A percentile compares a stretch with the other conserved stretches of the same genome.
These are phyloP conservation scores for Daldinia bambusicola DNA, from an alignment of 495 filamentous ascomycete species.

Conservation along the genomic window DNA sequence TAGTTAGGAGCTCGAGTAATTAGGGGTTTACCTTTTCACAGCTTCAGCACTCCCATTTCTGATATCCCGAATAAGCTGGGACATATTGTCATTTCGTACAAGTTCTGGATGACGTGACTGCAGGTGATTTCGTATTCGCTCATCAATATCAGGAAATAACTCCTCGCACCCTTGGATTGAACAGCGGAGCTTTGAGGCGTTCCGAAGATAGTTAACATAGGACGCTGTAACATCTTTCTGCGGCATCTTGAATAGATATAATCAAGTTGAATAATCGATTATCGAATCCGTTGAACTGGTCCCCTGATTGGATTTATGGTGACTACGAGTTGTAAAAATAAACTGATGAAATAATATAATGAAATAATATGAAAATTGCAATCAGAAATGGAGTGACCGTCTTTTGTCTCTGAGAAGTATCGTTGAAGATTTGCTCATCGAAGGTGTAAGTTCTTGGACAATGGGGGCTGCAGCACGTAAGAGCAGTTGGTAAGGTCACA, in stretches of 20 bases:
- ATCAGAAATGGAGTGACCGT: slow-evolving; percentile 28
- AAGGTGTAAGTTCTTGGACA: neutral
- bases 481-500: slow-evolving; percentile 14
- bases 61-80: slow-evolving; percentile 35
- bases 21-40: slow-evolving; percentile 30
- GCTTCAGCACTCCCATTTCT: slow-evolving; percentile 24
- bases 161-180: slow-evolving; percentile 28
- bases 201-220: slow-evolving; percentile 42
- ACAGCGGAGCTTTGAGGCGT: slow-evolving; percentile 35
- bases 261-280: too few species aligned
- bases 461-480: slow-evolving; percentile 5
- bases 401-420: slow-evolving; percentile 35
- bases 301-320: neutral
- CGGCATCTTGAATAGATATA: slow-evolving; percentile 28
- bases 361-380: neutral
- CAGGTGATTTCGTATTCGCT: slow-evolving; percentile 39
- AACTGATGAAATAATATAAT: too few species aligned
- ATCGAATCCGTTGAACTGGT: neutral
- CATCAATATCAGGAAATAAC: slow-evolving; percentile 35
- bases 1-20: neutral
- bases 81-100: slow-evolving; percentile 31
- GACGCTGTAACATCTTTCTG: slow-evolving; percentile 38
- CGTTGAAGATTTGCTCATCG: slow-evolving; percentile 12
- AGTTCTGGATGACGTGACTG: slow-evolving; percentile 29
- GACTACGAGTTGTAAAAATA: neutral